phyloP scores from a whole-genome alignment of 306 rosid species.

The Biancaea sappan region DNA sequence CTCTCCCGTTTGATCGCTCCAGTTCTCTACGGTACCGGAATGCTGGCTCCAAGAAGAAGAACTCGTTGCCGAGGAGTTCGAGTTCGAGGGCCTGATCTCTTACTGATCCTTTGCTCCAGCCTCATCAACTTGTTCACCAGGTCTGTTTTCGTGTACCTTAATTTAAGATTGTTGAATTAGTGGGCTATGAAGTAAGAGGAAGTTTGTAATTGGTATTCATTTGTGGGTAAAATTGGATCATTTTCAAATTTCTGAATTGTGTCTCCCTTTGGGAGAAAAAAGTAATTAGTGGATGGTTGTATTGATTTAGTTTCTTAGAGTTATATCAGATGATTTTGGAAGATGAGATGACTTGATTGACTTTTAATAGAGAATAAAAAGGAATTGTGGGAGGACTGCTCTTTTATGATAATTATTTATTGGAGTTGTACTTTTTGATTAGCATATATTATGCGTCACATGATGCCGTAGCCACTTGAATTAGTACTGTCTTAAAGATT shows the following conservation, averaged over 20 bases:
- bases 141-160: constrained; percentile 24
- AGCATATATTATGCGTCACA: background rate
- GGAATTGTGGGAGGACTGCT: background rate
- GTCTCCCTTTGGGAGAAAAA: background rate
- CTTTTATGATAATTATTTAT: background rate
- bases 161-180: background rate
- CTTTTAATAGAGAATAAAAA: background rate
- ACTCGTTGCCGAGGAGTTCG: constrained; percentile 59
- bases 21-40: constrained; percentile 61
- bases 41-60: constrained; percentile 53
- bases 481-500: constrained; percentile 15
- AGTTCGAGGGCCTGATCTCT: constrained; percentile 68
- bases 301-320: background rate
- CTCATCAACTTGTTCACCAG: constrained; percentile 68
- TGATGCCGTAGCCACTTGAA: background rate
- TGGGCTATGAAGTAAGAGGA: background rate
- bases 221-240: background rate
- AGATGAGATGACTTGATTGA: background rate
- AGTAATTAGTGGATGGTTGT: too few species aligned
- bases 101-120: constrained; percentile 70
- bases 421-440: background rate
- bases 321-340: background rate
- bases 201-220: background rate
- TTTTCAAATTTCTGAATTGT: background rate
- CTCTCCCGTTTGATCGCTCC: constrained; percentile 66